Evolutionary conservation across 495 filamentous ascomycete genomes (phyloP).

Genomic region (Neurospora cerealis): DNA sequence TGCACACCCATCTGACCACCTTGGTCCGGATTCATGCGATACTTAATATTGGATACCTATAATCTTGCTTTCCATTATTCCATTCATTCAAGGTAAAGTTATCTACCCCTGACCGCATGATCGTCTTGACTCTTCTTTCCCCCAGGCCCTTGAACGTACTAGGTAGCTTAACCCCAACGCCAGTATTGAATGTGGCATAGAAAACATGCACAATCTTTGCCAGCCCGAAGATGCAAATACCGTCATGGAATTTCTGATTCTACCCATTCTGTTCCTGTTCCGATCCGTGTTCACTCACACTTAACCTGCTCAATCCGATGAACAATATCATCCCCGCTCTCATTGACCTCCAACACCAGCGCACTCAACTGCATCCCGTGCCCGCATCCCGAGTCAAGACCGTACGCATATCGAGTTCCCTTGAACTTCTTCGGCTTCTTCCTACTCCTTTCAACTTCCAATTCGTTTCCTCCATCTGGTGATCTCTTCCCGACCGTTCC

Average conservation of each 20-base stretch:
- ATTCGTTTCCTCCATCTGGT: background rate
- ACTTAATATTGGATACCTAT: background rate
- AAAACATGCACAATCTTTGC: background rate
- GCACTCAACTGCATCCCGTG: conserved; percentile 66
- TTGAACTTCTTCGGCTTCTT: conserved; percentile 6
- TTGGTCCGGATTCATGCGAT: background rate
- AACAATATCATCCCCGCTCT: conserved; percentile 18
- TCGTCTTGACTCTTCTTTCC: background rate
- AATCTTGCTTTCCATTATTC: background rate
- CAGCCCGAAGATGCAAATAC: background rate
- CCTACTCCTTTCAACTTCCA: background rate
- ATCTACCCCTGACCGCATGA: background rate
- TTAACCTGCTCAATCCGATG: conserved; percentile 24
- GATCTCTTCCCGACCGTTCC: background rate
- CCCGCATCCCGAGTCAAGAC: conserved; percentile 75
- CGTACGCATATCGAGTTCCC: conserved; percentile 55
- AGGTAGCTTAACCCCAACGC: background rate
- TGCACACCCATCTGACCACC: background rate
- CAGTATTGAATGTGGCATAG: background rate
- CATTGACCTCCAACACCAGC: conserved; percentile 56
- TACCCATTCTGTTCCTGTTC: background rate
- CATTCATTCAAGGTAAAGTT: background rate
- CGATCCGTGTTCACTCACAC: conserved; percentile 6
- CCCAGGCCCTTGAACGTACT: background rate
- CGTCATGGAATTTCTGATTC: background rate